Conservation (phyloP, 2,329 filamentous ascomycete species). For the Fusarium mangiferae region DNA sequence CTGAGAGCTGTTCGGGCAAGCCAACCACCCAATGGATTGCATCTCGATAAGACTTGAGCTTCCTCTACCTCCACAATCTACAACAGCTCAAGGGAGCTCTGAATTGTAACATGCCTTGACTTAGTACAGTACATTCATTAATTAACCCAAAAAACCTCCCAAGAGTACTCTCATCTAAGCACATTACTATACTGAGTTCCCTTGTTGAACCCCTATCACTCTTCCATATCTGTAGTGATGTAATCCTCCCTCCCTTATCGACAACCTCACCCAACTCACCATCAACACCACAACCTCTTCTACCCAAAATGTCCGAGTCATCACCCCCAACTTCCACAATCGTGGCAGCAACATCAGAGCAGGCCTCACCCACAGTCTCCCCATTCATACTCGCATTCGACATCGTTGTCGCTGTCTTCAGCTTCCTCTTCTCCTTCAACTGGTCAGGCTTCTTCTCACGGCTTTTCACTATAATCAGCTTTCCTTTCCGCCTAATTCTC, state of each 20-base stretch:
- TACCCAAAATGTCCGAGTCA: constrained; percentile 28
- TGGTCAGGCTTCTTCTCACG: constrained; percentile 43
- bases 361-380: constrained; percentile 23
- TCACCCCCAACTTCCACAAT: constrained; percentile 24
- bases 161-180: background rate
- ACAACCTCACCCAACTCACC: constrained; percentile 6
- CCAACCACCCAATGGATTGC: constrained; percentile 11
- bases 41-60: constrained; percentile 24
- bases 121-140: background rate
- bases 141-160: background rate
- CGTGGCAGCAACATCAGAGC: constrained; percentile 11
- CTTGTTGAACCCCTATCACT: background rate
- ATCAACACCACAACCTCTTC: background rate
- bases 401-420: constrained; percentile 41
- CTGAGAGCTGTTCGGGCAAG: constrained; percentile 1
- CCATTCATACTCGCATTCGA: constrained; percentile 40
- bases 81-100: constrained; percentile 26
- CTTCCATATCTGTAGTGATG: constrained; percentile 19
- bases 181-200: background rate
- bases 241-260: constrained; percentile 19
- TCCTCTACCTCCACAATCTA: background rate
- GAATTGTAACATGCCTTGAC: background rate
- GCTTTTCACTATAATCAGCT: constrained; percentile 38
- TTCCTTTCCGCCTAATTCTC: constrained; percentile 47
- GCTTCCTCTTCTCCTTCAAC: constrained; percentile 43